Evolutionary conservation across 140 eudicot genomes (phyloP), one percentile per base, ranked within the genome.

Genomic region (Oenanthe javanica): DNA sequence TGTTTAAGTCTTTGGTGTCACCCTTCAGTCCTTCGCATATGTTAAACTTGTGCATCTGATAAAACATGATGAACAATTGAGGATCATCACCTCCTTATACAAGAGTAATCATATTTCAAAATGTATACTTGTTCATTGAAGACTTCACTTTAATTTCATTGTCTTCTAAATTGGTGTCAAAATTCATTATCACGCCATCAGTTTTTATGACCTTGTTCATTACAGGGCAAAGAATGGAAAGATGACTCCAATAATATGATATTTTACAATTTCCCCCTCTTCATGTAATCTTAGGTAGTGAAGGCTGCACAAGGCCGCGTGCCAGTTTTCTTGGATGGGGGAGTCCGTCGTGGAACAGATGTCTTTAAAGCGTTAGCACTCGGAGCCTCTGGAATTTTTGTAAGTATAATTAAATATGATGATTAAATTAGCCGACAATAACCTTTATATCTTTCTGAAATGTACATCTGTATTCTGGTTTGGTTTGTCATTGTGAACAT

Each of bases 231-330:
- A 23, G 6, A 38, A 23, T 63, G 70, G 70, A 63, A 51, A 49
- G 54, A 61, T n/a, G 9, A 23, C 25, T 63, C 5, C 70, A 63
- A 27, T 27, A 36, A 5, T 14, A 14, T 40, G 18, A 54, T 23
- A 12, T 48, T 36, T 49, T 13, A 50, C 78, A 36, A 25, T 55
- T 83, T 50, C 47, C 83, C 55, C 63, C 63, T 70, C 36, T 64
- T 47, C 69, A 21, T 5, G 43, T 12, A 72, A 76, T 36, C 48
- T 71, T 46, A 93, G 97, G 97, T 93, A 40, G 98, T 93, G 79
- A 93, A 91, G 86, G 98, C 97, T 21, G 97, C 91, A 80, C 98
- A 93, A 86, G 98, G 98, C n/a, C 95, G 97, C 10, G 88, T 91
- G 1, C 98, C 98, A 0, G 98, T 93, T 72, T 93, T 93, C 86